A percentile compares a stretch with the other conserved stretches of the same genome.
phyloP scores from a whole-genome alignment of 129 eudicot genomes.

The Dittrichia graveolens region DNA sequence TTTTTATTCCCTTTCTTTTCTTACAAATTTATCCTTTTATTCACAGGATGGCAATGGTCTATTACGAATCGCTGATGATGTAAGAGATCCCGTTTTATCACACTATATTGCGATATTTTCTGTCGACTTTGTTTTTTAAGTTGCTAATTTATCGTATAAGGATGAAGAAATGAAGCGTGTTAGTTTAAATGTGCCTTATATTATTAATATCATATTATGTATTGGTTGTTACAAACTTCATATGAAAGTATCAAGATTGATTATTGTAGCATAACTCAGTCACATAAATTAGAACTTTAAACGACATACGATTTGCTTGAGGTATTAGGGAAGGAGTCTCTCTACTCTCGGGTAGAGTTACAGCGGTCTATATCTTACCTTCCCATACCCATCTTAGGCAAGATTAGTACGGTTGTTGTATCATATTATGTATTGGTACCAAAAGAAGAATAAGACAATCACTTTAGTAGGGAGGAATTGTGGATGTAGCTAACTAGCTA shows the following conservation, averaged over 20 bases:
- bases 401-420: neutral
- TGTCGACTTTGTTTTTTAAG: neutral
- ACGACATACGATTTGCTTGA: no score
- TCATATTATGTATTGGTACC: neutral
- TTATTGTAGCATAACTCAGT: no score
- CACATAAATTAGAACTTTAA: no score
- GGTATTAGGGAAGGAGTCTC: no score
- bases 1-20: neutral
- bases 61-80: constrained; percentile 88
- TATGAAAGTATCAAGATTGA: no score
- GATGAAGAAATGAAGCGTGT: neutral
- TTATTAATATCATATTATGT: no score
- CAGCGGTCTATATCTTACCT: no score
- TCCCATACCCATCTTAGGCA: no score
- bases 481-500: neutral
- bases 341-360: no score
- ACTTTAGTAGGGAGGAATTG: neutral
- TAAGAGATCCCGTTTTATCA: constrained; percentile 43
- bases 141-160: neutral
- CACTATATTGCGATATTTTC: neutral
- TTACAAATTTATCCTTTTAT: constrained; percentile 12
- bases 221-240: no score
- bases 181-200: neutral
- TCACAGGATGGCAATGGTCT: constrained; percentile 75
- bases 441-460: neutral